Base-by-base conservation (phyloP, 768 basidiomycete genomes). In the Calocera viscosa region DNA sequence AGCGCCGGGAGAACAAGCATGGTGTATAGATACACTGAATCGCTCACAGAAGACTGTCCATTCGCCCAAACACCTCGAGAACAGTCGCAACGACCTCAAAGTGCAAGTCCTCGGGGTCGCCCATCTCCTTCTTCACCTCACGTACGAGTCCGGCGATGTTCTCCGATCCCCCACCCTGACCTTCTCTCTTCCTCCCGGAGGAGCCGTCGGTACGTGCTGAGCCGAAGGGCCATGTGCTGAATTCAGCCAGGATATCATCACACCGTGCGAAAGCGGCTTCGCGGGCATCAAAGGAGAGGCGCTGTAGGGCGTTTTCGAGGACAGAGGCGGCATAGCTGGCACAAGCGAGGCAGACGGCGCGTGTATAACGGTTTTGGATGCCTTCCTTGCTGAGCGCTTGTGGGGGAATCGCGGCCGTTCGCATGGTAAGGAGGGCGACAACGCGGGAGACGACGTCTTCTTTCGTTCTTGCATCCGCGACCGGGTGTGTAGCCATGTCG, bases 401-500 rank as follows among this genome's bases (percentile, higher is more conserved):
- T 0, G 84, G 80, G 0, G 93, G 92, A 5, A 97, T 80, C 34
- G 89, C 84, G 28, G 90, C 82, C 2, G 94, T 95, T 2, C 87
- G 86, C 1, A 89, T 82, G 11, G 93, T 92, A 72, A 97, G 82
- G 26, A 97, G 83, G 16, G 86, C 76, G 60, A 90, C 82, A 32
- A 88, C 82, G 34, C 94, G 88, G 16, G 80, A 77, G 74, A 97
- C 81, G 72, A 98, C 84, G 67, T 82, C 81, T 74, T 94, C 93
- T 74, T 98, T 98, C 10, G 87, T 87, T 67, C 90, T 88, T 14
- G 91, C 83, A 76, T 97, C 94, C 7, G 94, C 91, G 64, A 98
- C 90, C 1, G 95, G 96, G 76, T 99, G 95, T 0, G 95, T 99
- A 19, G 96, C 95, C 95, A 99, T 99, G 79, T 99, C 95, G 78